Percentiles rank a stretch among this genome's conserved stretches.
Conservation (phyloP, 1,284 basidiomycete genomes). For the Heterobasidion occidentale region DNA sequence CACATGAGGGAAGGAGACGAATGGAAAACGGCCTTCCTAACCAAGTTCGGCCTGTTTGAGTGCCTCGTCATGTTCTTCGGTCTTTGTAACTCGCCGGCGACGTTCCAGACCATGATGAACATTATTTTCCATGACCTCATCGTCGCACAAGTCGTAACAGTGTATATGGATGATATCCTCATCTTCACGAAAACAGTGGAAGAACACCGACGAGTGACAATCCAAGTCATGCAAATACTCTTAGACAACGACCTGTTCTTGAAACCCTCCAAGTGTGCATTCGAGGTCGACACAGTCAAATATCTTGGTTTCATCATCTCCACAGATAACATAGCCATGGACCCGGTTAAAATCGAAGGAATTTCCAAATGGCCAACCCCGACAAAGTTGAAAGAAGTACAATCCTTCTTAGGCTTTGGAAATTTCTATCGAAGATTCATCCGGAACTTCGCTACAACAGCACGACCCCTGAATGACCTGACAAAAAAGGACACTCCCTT, state of each 20-base stretch:
- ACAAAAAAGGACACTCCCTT: constrained; percentile 3
- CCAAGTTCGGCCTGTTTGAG: neutral
- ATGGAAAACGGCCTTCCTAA: neutral
- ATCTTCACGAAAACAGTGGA: neutral
- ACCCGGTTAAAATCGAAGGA: neutral
- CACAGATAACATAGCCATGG: neutral
- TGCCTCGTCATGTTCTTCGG: neutral
- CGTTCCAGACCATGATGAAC: constrained; percentile 1
- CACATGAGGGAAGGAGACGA: neutral
- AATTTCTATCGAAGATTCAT: neutral
- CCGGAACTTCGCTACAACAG: neutral
- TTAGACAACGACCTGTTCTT: neutral
- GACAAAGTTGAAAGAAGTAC: constrained; percentile 9
- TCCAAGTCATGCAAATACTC: neutral
- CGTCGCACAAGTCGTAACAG: neutral
- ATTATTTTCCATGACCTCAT: neutral
- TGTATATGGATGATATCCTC: neutral
- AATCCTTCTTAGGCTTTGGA: neutral
- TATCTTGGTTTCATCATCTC: neutral
- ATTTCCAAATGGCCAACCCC: neutral
- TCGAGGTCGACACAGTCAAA: neutral
- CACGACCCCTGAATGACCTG: neutral
- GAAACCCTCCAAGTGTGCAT: neutral
- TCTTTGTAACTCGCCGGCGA: neutral
- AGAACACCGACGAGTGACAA: neutral